Evolutionary conservation across 2,329 filamentous ascomycete species (phyloP).

Genomic region (Dactylella cylindrospora): DNA sequence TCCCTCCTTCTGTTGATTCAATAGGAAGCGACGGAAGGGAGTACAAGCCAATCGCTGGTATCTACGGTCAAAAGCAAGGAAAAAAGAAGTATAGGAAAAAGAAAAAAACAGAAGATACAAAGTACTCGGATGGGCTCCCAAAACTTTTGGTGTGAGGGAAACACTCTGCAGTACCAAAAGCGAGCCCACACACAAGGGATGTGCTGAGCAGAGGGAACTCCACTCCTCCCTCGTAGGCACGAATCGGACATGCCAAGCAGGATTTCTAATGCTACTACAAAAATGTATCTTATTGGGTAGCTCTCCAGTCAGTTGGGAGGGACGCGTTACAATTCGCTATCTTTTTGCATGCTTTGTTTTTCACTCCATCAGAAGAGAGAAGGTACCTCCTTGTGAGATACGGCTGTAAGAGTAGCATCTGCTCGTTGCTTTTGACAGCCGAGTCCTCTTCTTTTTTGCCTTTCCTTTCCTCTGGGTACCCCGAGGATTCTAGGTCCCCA

Average conservation of each 20-base stretch:
- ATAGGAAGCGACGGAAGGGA: constrained; percentile 38
- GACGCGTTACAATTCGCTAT: constrained; percentile 39
- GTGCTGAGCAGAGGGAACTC: constrained; percentile 36
- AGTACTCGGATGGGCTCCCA: constrained; percentile 32
- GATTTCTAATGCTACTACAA: constrained; percentile 45
- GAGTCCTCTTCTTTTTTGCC: constrained; percentile 42
- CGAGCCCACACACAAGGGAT: constrained; percentile 31
- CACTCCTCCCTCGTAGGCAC: constrained; percentile 40
- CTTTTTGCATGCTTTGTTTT: constrained; percentile 17
- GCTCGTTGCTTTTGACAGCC: constrained; percentile 44
- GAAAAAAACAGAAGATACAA: constrained; percentile 16
- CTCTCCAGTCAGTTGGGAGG: constrained; percentile 37
- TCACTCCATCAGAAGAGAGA: neutral
- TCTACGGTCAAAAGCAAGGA: constrained; percentile 18
- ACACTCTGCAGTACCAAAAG: constrained; percentile 39
- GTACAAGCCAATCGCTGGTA: constrained; percentile 32
- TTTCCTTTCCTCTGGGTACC: no score
- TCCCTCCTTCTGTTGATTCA: constrained; percentile 38
- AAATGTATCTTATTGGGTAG: constrained; percentile 43
- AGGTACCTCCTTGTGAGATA: constrained; percentile 38
- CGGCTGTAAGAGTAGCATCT: constrained; percentile 42
- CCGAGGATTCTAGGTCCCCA: constrained; percentile 30
- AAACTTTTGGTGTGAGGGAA: constrained; percentile 39
- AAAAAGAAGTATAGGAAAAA: constrained; percentile 11
- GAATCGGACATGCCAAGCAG: constrained; percentile 37